Evolutionary conservation across 192 early-diverging fungal genomes (phyloP).

Genomic region (Backusella sp.): DNA sequence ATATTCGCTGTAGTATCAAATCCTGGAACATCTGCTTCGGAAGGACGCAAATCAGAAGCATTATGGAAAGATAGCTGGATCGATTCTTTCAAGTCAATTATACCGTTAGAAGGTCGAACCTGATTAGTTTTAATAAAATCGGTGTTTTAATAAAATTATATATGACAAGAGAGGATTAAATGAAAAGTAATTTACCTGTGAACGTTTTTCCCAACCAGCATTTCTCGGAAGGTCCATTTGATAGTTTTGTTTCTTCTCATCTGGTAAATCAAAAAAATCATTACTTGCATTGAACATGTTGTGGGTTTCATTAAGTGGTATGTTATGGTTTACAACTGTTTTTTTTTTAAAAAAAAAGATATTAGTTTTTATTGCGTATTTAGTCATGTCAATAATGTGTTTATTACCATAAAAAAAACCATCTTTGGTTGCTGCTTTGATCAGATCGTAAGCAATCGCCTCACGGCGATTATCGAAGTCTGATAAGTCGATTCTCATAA

Average conservation of each 20-base stretch:
- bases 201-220: conserved; percentile 29
- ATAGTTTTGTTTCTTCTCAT: conserved; percentile 26
- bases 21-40: conserved; percentile 22
- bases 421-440: conserved; percentile 23
- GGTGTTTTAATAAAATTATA: not conserved
- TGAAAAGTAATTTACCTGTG: conserved; percentile 20
- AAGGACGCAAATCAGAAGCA: conserved; percentile 21
- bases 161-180: not conserved
- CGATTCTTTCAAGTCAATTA: conserved; percentile 26
- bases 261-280: conserved; percentile 26
- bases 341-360: not conserved
- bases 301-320: conserved; percentile 8
- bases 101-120: conserved; percentile 8
- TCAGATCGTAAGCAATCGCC: conserved; percentile 24
- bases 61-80: conserved; percentile 29
- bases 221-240: conserved; percentile 28
- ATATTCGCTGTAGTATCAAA: conserved; percentile 14
- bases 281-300: conserved; percentile 25
- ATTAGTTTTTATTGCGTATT: not conserved
- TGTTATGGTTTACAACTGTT: conserved; percentile 30
- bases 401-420: conserved; percentile 35
- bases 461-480: conserved; percentile 28
- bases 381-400: not conserved
- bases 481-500: conserved; percentile 28
- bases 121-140: conserved; percentile 1